Base-by-base conservation (phyloP, 2,329 filamentous ascomycete genomes). In the Colletotrichum tofieldiae region DNA sequence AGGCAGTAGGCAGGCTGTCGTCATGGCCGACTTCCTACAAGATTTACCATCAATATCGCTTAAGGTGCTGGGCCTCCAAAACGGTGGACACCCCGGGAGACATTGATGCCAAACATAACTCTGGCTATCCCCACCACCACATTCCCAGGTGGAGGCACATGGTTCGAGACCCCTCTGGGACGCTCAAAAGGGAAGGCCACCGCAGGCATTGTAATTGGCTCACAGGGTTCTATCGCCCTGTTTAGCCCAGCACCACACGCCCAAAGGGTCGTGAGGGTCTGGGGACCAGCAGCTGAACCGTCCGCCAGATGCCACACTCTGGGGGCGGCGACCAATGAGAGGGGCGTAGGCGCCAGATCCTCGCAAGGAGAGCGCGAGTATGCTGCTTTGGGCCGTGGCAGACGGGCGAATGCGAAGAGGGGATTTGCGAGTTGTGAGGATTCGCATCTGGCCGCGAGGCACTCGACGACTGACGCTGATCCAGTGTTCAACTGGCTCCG, bases 41-140 rank as follows among this genome's bases (percentile, higher is more conserved):
- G 45, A 52, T 60, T 60, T 64, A 47, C 39, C 35, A 59, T 69
- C 59, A 67, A 72, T 69, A 70, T 72, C 65, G 70, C 69, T 72
- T 69, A 72, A 23, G 43, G 41, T 54, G 59, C 65, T 72, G 65
- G 47, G 70, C 70, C 59, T 43, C 32, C 39, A 32, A 32, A 29
- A 41, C 52, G 54, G 60, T 69, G 65, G 65, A 26, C 43, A 69
- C 65, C 70, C 52, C 26, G 45, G 43, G n/a, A 29, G 41, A n/a
- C 54, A 54, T 41, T 67, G 63, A 71, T 71, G 49, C 67, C 63
- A 71, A 71, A 71, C 67, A 67, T 71, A 67, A 47, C 55, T 26
- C 65, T 60, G 54, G 70, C 29, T 65, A 59, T 43, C 54, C 41
- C 70, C 59, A 52, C 59, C 14, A 45, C 70, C 59, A 69, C 45